Evolutionary conservation across 2,329 filamentous ascomycete species (phyloP).

Genomic region (Talaromyces sp.): DNA sequence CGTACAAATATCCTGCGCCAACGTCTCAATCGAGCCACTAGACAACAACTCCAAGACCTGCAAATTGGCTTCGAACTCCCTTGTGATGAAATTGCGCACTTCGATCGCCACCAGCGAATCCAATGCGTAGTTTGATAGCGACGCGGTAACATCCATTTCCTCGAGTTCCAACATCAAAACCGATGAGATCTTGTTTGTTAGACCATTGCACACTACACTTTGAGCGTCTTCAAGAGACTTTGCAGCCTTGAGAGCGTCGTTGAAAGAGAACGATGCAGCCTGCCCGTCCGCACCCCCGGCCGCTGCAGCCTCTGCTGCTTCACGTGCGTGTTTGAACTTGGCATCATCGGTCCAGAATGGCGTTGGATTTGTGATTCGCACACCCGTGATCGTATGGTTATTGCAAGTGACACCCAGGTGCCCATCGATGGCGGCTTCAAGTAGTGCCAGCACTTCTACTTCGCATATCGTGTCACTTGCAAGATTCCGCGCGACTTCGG

Average conservation of each 20-base stretch:
- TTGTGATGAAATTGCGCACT: slow-evolving; percentile 14
- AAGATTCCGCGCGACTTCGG: not conserved
- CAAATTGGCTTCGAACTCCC: slow-evolving; percentile 14
- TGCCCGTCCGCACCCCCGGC: not conserved
- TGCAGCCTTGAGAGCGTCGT: not conserved
- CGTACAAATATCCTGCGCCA: slow-evolving; percentile 10
- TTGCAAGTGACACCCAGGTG: not conserved
- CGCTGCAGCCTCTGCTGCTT: not conserved
- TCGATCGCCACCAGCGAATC: slow-evolving; percentile 17
- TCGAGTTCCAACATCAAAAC: not conserved
- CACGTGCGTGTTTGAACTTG: not conserved
- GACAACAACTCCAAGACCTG: slow-evolving; percentile 15
- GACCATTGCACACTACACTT: not conserved
- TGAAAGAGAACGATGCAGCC: not conserved
- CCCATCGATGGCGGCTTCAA: not conserved
- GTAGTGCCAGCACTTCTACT: not conserved
- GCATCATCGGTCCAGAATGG: not conserved
- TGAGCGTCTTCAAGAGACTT: not conserved
- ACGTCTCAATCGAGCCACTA: slow-evolving; percentile 4
- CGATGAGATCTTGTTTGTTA: not conserved
- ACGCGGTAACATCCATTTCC: not conserved
- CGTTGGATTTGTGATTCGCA: not conserved
- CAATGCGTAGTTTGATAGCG: slow-evolving; percentile 1
- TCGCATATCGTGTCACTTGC: not conserved
- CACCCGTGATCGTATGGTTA: not conserved